phyloP scores from a whole-genome alignment of 2,329 filamentous ascomycete species.

The Verruconis gallopava region DNA sequence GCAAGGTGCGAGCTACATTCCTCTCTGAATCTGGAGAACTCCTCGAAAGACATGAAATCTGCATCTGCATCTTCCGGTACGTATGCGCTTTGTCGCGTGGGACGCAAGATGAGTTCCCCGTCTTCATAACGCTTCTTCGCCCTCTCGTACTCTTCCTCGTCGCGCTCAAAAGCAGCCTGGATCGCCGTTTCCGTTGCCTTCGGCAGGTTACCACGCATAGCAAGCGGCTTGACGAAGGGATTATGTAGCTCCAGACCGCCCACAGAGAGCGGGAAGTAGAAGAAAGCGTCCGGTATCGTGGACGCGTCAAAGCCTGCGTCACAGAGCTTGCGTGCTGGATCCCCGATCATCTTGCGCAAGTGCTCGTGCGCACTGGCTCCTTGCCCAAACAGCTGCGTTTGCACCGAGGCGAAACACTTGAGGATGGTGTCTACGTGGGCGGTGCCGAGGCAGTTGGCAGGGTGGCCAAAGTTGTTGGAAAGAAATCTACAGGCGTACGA shows the following conservation, averaged over 20 bases:
- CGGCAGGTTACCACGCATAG: constrained; percentile 21
- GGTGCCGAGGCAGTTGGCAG: constrained; percentile 41
- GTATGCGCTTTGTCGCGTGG: neutral
- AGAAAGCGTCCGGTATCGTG: constrained; percentile 33
- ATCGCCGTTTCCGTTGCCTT: constrained; percentile 12
- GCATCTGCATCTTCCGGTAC: constrained; percentile 11
- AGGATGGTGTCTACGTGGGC: constrained; percentile 44
- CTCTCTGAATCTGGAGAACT: constrained; percentile 33
- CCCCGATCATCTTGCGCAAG: constrained; percentile 37
- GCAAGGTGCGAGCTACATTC: constrained; percentile 23
- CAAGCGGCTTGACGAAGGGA: constrained; percentile 31
- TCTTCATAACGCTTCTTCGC: constrained; percentile 20
- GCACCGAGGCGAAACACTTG: constrained; percentile 38
- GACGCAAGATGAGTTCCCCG: too few relatives aligned
- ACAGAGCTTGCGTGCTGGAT: constrained; percentile 32
- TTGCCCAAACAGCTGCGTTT: constrained; percentile 35
- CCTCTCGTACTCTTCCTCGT: constrained; percentile 24
- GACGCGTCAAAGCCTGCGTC: constrained; percentile 25
- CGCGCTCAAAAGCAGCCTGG: constrained; percentile 15
- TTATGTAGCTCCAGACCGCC: constrained; percentile 36
- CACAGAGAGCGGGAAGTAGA: constrained; percentile 33
- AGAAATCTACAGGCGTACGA: constrained; percentile 45
- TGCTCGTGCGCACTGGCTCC: constrained; percentile 11
- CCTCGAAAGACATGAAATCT: constrained; percentile 33
- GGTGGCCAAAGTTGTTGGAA: constrained; percentile 42